Conservation (phyloP, 1,284 basidiomycete genomes). For the Cryptococcus sp. region DNA sequence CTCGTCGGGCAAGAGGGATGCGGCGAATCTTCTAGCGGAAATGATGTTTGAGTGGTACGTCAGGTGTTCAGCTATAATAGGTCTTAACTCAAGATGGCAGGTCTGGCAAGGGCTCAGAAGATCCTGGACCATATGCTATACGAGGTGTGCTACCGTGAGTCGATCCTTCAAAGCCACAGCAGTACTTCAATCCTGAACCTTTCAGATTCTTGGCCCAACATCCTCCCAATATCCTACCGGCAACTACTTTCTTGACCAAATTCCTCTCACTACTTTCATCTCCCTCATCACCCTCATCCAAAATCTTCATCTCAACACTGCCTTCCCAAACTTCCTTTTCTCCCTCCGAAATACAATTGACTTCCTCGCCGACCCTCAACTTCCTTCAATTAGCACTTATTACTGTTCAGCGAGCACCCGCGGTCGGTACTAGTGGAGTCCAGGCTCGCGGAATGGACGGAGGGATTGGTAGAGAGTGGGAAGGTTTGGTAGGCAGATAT, state of each 20-base stretch:
- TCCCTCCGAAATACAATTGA: conserved; percentile 65
- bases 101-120: conserved; percentile 34
- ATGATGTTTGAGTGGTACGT: conserved; percentile 74
- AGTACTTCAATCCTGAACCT: not conserved
- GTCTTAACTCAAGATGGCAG: conserved; percentile 12
- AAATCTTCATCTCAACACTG: conserved; percentile 48
- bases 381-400: conserved; percentile 80
- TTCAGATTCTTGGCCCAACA: conserved; percentile 72
- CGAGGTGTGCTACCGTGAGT: conserved; percentile 77
- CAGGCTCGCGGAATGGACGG: conserved; percentile 57
- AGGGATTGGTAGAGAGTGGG: conserved; percentile 62
- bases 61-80: not conserved
- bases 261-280: conserved; percentile 62
- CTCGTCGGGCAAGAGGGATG: conserved; percentile 76
- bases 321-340: conserved; percentile 27
- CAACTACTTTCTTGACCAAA: conserved; percentile 72
- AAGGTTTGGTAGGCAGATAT: conserved; percentile 74
- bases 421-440: conserved; percentile 49
- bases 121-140: conserved; percentile 67
- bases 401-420: conserved; percentile 71
- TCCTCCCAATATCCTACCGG: conserved; percentile 80
- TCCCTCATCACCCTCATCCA: conserved; percentile 49
- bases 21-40: conserved; percentile 75
- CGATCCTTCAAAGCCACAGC: conserved; percentile 3
- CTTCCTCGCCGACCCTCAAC: conserved; percentile 69